phyloP scores from a whole-genome alignment of 139 green algal species.

The Picochlorum sp. region DNA sequence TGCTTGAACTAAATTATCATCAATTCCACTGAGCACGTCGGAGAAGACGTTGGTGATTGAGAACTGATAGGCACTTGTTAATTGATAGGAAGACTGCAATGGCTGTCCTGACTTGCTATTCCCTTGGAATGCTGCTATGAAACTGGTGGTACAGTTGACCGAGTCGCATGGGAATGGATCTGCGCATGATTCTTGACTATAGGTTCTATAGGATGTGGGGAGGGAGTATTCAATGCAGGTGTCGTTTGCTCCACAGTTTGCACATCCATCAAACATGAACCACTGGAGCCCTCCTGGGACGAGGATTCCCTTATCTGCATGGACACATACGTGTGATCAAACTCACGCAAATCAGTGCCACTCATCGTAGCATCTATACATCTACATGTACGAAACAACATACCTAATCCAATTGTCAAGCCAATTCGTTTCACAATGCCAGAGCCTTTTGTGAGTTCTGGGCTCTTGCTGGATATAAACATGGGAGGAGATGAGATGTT shows the following conservation, averaged over 20 bases:
- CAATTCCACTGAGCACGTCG: slow-evolving; percentile 1
- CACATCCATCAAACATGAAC: slow-evolving; percentile 35
- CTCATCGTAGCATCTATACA: too few species aligned
- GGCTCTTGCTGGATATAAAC: slow-evolving; percentile 24
- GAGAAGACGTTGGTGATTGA: slow-evolving; percentile 12
- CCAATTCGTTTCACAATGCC: slow-evolving; percentile 29
- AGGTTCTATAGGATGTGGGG: slow-evolving; percentile 5
- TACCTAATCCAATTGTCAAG: slow-evolving; percentile 10
- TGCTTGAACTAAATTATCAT: slow-evolving; percentile 1
- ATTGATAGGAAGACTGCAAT: slow-evolving; percentile 28
- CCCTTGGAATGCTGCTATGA: slow-evolving; percentile 27
- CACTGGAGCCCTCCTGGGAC: slow-evolving; percentile 13
- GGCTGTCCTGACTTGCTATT: slow-evolving; percentile 16
- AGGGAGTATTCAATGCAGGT: slow-evolving; percentile 8
- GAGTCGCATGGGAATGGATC: not conserved
- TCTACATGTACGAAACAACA: not conserved
- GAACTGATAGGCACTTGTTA: slow-evolving; percentile 30
- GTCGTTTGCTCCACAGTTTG: slow-evolving; percentile 17
- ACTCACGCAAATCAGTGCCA: too few species aligned
- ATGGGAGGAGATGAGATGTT: slow-evolving; percentile 23
- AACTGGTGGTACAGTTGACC: slow-evolving; percentile 27
- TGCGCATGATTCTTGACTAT: slow-evolving; percentile 22
- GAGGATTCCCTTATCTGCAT: not conserved
- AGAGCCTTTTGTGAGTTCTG: slow-evolving; percentile 11
- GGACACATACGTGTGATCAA: too few species aligned